Evolutionary conservation across 352 stramenopile species (phyloP).

Genomic region (Phytophthora sansomeana): DNA sequence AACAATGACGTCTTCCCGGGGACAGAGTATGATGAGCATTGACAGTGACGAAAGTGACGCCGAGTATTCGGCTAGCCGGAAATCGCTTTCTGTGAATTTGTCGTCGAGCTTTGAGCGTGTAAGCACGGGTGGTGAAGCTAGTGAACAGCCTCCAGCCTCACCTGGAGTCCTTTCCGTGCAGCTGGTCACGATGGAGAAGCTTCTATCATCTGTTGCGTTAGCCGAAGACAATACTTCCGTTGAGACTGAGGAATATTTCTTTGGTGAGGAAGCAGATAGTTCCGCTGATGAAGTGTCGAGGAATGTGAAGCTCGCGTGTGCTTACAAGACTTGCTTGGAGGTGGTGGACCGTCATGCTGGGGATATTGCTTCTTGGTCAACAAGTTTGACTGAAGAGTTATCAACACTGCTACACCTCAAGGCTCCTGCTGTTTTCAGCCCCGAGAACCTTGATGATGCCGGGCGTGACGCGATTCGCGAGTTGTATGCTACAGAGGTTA

Average conservation of each 20-base stretch:
- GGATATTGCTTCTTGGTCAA: slow-evolving; percentile 63
- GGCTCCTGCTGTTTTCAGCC: slow-evolving; percentile 52
- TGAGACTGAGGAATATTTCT: slow-evolving; percentile 27
- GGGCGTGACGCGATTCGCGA: slow-evolving; percentile 49
- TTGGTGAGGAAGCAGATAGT: slow-evolving; percentile 24
- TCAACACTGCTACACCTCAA: slow-evolving; percentile 55
- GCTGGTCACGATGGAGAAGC: slow-evolving; percentile 55
- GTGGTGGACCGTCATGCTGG: slow-evolving; percentile 54
- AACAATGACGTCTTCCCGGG: slow-evolving; percentile 51
- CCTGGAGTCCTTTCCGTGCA: slow-evolving; percentile 20
- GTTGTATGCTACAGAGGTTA: slow-evolving; percentile 54
- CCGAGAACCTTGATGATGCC: slow-evolving; percentile 42
- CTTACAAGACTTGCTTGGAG: slow-evolving; percentile 46
- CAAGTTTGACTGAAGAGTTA: slow-evolving; percentile 51
- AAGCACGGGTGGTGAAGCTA: slow-evolving; percentile 37
- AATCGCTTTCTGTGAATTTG: slow-evolving; percentile 79
- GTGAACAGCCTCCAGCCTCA: slow-evolving; percentile 8
- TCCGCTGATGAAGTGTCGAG: slow-evolving; percentile 14
- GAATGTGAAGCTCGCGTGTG: slow-evolving; percentile 47
- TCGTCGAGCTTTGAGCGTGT: slow-evolving; percentile 79
- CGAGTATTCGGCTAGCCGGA: slow-evolving; percentile 54
- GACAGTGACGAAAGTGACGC: slow-evolving; percentile 67
- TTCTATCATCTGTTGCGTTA: slow-evolving; percentile 46
- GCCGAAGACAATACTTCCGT: slow-evolving; percentile 25
- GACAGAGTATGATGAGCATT: slow-evolving; percentile 82